phyloP scores from a whole-genome alignment of 2,329 filamentous ascomycete genomes.

The Claviceps digitariae region DNA sequence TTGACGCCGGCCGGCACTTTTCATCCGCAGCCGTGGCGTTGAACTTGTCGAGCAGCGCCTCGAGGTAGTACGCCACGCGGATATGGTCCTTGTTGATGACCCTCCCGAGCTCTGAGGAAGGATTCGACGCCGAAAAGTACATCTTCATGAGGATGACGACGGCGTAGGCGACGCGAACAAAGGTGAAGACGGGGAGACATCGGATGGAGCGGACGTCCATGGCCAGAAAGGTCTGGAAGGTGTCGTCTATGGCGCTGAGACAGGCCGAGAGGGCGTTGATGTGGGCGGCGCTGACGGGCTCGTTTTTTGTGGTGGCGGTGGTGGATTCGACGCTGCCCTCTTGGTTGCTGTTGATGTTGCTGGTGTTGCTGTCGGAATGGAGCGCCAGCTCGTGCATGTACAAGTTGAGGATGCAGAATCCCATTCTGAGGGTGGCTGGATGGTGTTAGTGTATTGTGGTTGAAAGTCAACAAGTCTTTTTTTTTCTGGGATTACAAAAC shows the following conservation, averaged over 20 bases:
- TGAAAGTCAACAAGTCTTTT: no score
- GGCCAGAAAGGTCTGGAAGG: constrained; percentile 50
- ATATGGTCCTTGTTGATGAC: constrained; percentile 57
- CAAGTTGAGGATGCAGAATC: constrained; percentile 51
- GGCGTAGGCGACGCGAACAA: constrained; percentile 59
- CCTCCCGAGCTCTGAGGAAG: constrained; percentile 52
- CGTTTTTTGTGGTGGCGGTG: constrained; percentile 22
- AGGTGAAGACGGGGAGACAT: constrained; percentile 55
- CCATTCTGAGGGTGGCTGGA: constrained; percentile 47
- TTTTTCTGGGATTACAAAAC: not conserved
- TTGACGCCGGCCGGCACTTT: constrained; percentile 50
- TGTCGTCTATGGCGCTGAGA: constrained; percentile 49
- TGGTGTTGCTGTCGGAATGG: constrained; percentile 42
- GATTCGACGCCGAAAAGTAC: constrained; percentile 51
- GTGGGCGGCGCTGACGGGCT: constrained; percentile 35
- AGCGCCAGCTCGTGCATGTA: constrained; percentile 68
- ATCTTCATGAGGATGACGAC: constrained; percentile 63
- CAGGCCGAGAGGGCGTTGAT: constrained; percentile 55
- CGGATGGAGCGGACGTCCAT: constrained; percentile 47
- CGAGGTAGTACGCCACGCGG: constrained; percentile 51
- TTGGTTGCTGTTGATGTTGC: constrained; percentile 24
- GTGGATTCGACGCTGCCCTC: constrained; percentile 22
- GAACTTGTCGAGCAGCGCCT: constrained; percentile 57
- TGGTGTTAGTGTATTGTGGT: no score
- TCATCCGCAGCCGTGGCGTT: constrained; percentile 47